Evolutionary conservation across 768 basidiomycete genomes (phyloP).

Genomic region (Mycena metata): DNA sequence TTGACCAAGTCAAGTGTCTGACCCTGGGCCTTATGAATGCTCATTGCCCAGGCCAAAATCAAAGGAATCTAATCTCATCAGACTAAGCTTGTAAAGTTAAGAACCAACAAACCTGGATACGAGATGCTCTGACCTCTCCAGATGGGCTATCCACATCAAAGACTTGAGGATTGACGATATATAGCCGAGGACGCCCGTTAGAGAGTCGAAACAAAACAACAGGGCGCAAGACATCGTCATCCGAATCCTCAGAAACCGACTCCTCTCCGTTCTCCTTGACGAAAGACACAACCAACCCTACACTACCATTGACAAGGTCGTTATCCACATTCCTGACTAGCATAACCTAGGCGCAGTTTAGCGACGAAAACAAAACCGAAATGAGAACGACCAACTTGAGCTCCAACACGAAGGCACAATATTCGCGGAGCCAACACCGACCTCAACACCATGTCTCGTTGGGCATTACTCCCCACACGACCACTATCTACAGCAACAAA

Average conservation of each 20-base stretch:
- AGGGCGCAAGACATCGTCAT: background rate
- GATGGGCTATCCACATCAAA: background rate
- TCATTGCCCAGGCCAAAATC: too few species aligned
- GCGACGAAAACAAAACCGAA: constrained; percentile 48
- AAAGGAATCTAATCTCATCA: constrained; percentile 93
- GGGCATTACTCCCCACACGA: constrained; percentile 53
- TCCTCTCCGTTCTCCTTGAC: constrained; percentile 18
- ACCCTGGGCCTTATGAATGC: constrained; percentile 97
- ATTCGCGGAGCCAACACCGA: constrained; percentile 90
- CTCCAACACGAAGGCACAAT: constrained; percentile 78
- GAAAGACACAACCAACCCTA: constrained; percentile 88
- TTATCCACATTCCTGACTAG: constrained; percentile 95
- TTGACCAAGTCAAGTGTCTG: constrained; percentile 95
- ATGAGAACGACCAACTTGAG: constrained; percentile 61
- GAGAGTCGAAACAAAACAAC: background rate
- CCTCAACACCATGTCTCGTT: constrained; percentile 77
- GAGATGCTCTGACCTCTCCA: background rate
- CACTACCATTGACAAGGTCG: constrained; percentile 91
- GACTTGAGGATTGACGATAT: background rate
- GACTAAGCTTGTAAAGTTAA: too few species aligned
- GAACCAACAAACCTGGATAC: constrained; percentile 65
- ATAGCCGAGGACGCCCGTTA: background rate
- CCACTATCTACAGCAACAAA: constrained; percentile 79
- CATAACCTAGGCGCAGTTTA: constrained; percentile 86
- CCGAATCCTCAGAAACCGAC: too few species aligned